Percentiles rank a stretch among this genome's conserved stretches.
These are phyloP conservation scores for Chionographis japonica DNA, from an alignment of 106 monocot species.

Conservation along the genomic window DNA sequence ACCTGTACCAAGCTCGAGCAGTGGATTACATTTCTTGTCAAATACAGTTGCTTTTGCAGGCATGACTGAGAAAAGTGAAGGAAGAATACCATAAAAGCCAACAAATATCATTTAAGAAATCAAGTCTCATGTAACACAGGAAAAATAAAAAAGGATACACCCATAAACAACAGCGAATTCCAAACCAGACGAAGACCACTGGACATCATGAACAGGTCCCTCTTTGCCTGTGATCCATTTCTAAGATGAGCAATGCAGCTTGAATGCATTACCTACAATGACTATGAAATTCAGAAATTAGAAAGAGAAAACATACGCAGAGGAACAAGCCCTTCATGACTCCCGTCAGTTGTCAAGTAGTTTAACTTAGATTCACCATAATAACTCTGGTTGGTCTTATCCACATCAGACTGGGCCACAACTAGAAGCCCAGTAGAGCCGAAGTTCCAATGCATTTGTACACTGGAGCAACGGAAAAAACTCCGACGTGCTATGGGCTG, in stretches of 20 bases:
- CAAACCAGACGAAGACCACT: slow-evolving; percentile 79
- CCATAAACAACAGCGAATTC: slow-evolving; percentile 98
- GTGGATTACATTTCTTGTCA: slow-evolving; percentile 78
- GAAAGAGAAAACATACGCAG: slow-evolving; percentile 46
- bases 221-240: slow-evolving; percentile 60
- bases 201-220: slow-evolving; percentile 97
- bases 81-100: slow-evolving; percentile 1
- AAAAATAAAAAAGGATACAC: slow-evolving; percentile 43
- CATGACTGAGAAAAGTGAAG: slow-evolving; percentile 62
- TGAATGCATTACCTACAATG: not conserved
- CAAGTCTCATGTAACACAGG: not conserved
- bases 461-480: slow-evolving; percentile 88
- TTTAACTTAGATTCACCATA: slow-evolving; percentile 97
- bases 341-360: slow-evolving; percentile 85
- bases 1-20: slow-evolving; percentile 82
- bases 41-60: slow-evolving; percentile 89
- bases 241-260: slow-evolving; percentile 4
- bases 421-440: slow-evolving; percentile 74
- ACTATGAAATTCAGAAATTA: not conserved
- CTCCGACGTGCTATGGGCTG: slow-evolving; percentile 77
- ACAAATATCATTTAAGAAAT: not conserved
- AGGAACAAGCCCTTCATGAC: slow-evolving; percentile 86
- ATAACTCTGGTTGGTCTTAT: slow-evolving; percentile 96
- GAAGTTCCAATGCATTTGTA: slow-evolving; percentile 76
- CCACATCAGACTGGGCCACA: slow-evolving; percentile 83